Evolutionary conservation across 352 stramenopile species (phyloP).

Genomic region (Heterotrichella gracilis): DNA sequence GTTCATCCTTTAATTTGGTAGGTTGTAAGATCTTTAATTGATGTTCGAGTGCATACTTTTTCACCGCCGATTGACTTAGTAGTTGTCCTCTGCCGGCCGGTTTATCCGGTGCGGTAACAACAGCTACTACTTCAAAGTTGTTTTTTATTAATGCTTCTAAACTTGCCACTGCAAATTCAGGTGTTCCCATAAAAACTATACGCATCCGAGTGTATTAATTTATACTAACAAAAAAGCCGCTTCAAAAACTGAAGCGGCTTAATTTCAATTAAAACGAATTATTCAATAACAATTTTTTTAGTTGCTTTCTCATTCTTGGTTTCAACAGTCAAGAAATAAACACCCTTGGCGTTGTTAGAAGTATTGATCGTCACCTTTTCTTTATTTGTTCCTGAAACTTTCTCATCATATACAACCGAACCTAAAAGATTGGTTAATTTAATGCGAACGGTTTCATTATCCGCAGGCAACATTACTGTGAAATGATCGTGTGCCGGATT

Average conservation of each 20-base stretch:
- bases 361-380: not conserved
- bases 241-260: conserved; percentile 1
- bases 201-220: not conserved
- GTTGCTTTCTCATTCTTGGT: not conserved
- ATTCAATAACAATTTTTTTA: conserved; percentile 2
- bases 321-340: conserved; percentile 9
- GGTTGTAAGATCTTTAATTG: not conserved
- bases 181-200: conserved; percentile 7
- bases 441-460: not conserved
- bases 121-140: not conserved
- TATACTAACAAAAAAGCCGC: not conserved
- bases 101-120: not conserved
- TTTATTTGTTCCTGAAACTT: not conserved
- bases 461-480: not conserved
- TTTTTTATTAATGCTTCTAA: not conserved
- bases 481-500: not conserved
- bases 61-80: not conserved
- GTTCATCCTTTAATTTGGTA: not conserved
- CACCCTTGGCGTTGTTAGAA: not conserved
- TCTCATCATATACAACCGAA: not conserved
- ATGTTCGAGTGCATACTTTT: not conserved
- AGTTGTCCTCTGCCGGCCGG: not conserved
- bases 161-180: not conserved
- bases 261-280: not conserved
- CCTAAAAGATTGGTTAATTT: not conserved